Conservation (phyloP, 495 filamentous ascomycete genomes). For the Penicillium verhagenii region DNA sequence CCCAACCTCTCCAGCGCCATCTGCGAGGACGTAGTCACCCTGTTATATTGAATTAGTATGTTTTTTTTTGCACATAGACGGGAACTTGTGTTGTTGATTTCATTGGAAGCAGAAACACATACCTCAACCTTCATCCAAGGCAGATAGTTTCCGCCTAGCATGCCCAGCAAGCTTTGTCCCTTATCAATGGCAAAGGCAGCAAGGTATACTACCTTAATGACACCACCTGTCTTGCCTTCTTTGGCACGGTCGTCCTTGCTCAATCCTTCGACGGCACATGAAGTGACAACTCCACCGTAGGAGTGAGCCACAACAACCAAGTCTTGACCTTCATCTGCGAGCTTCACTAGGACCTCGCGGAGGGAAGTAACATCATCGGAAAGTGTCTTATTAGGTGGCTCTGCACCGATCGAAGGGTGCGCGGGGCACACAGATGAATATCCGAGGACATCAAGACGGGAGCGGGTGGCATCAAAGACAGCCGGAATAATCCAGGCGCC, state of each 20-base stretch:
- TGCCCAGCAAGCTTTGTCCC: conserved; percentile 26
- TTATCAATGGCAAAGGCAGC: conserved; percentile 33
- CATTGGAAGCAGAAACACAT: not conserved
- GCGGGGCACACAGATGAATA: conserved; percentile 34
- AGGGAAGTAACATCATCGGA: conserved; percentile 33
- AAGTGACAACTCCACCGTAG: conserved; percentile 49
- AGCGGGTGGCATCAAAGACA: conserved; percentile 32
- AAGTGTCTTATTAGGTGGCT: conserved; percentile 40
- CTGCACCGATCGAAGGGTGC: conserved; percentile 44
- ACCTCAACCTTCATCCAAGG: conserved; percentile 33
- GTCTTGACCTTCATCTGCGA: conserved; percentile 39
- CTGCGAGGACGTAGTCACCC: conserved; percentile 23
- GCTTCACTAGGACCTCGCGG: conserved; percentile 19
- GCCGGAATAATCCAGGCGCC: conserved; percentile 46
- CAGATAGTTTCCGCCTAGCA: conserved; percentile 25
- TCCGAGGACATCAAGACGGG: conserved; percentile 30
- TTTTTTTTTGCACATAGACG: not conserved
- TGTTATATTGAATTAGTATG: conserved; percentile 1
- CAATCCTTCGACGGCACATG: conserved; percentile 41
- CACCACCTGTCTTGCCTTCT: conserved; percentile 35
- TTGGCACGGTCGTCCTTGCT: conserved; percentile 28
- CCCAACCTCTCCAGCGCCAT: conserved; percentile 14
- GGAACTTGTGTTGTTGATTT: no score
- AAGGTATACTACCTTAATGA: conserved; percentile 42
- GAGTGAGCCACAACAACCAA: conserved; percentile 51